Base-by-base conservation (phyloP, 768 basidiomycete species). In the Kwoniella botswanensis region DNA sequence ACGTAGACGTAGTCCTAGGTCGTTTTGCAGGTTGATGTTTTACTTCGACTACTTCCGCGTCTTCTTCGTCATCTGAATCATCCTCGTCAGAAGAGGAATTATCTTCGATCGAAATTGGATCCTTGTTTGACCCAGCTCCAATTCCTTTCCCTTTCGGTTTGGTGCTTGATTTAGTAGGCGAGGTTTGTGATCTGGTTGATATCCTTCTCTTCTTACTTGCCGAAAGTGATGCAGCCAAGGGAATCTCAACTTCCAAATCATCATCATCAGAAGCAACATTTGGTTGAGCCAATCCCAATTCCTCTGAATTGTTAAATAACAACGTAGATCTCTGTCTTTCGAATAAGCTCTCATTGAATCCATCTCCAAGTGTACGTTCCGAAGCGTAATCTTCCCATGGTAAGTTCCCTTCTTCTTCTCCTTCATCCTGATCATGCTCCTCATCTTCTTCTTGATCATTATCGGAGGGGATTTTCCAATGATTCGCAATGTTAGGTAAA, bases 331-430 rank as follows among this genome's bases (percentile, higher is more conserved):
- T 17, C 41, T 76, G 75, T 59, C 52, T 72, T 9, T 67, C 71
- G 13, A 46, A 62, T 1, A 63, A 50, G 1, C 78, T 70, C 55
- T 79, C 74, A 15, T 78, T 78, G 0, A 77, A 50, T 6, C 76
- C 80, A 59, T 79, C 72, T 1, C 78, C 78, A 3, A 81, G 69
- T 64, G 72, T 73, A 21, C 77, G 68, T 63, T 81, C 79, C 12
- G 79, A 77, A 2, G 78, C 74, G 15, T 64, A 70, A 44, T 76
- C 66, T 29, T 55, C 42, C 75, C 73, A 76, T 13, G 54, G 65
- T 22, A 11, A n/a, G n/a, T 10, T 13, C 18, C 12, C 29, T 12
- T 22, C 46, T 2, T 44, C 63, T 2, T 50, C 13, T 6, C 68
- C 71, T n/a, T 55, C 66, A 18, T 41, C 35, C 21, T 70, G 70